Evolutionary conservation across 257 asterid genomes (phyloP).

Genomic region (Solanum pimpinellifolium): DNA sequence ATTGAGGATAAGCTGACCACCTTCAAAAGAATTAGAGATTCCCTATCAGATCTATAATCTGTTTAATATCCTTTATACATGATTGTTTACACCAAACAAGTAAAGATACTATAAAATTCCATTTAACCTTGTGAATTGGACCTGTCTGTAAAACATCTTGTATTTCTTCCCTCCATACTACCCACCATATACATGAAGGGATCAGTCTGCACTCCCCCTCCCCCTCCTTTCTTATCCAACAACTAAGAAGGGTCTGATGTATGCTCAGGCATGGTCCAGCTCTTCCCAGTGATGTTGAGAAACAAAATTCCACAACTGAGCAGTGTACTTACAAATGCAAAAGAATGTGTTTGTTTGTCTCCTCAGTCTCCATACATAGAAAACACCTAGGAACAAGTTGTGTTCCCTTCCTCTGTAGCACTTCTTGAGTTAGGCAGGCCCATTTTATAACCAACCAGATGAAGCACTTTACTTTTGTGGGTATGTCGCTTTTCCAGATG

Average conservation of each 20-base stretch:
- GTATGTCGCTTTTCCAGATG: neutral
- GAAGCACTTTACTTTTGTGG: neutral
- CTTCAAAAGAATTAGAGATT: neutral
- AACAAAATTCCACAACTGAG: no score
- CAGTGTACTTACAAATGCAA: no score
- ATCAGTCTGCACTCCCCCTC: no score
- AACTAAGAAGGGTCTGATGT: no score
- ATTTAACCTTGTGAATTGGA: no score
- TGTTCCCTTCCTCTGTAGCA: neutral
- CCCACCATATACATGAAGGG: no score
- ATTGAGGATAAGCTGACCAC: neutral
- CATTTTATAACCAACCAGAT: neutral
- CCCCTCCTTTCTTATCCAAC: no score
- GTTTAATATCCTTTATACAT: neutral
- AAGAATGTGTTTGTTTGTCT: neutral
- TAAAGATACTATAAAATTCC: no score
- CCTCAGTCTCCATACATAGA: neutral
- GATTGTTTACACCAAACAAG: neutral
- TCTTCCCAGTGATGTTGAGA: no score
- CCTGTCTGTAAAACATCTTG: no score
- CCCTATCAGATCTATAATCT: neutral
- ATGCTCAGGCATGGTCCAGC: no score
- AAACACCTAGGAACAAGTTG: neutral
- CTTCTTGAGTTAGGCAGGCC: neutral
- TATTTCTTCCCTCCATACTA: no score